Base-by-base conservation (phyloP, 2,329 filamentous ascomycete species). In the Verticillium albo-atrum region DNA sequence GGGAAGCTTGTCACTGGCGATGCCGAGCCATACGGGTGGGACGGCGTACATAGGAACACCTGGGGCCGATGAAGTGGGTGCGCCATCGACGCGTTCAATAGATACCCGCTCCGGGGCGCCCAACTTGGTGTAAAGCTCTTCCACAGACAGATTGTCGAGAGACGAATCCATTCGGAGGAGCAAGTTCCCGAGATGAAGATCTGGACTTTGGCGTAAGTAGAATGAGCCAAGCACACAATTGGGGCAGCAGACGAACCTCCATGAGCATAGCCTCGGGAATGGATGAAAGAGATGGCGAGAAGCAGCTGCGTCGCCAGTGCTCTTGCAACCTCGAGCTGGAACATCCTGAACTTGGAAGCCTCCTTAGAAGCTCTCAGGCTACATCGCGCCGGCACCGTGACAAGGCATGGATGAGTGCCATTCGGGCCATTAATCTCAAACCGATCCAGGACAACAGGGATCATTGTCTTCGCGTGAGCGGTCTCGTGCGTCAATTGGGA, bases 141-240 rank as follows among this genome's bases (percentile, higher is more conserved):
- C 52, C 5, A 64, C 55, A 20, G 69, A 68, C 3, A 70, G 56
- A 6, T 35, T 47, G 30, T 71, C 57, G 14, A 72, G 63, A 3
- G 57, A 47, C 6, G 61, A 61, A 4, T 65, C 61, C 12, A 56
- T 26, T 50, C 54, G 67, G 30, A 76, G 64, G 17, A 75, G 68
- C 27, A 72, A 27, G 56, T 76, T 76, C 3, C 71, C 70, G 3
- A 67, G 58, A 58, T 75, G 72, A 42, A 76, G 65, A 56, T 70
- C 72, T 68, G 37, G 26, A 15, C 14, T 47, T 47, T 47, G 37
- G 37, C 37, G 37, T 47, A 17, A 47, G 37, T 23, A 47, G 37
- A 47, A 47, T 47, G 37, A 47, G 20, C 37, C 37, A 47, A 47
- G 37, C 37, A 47, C 37, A 47, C 37, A 47, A 47, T 47, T 47